These are phyloP conservation scores for Colletotrichum godetiae DNA, from an alignment of 2,329 filamentous ascomycete species.

Conservation along the genomic window DNA sequence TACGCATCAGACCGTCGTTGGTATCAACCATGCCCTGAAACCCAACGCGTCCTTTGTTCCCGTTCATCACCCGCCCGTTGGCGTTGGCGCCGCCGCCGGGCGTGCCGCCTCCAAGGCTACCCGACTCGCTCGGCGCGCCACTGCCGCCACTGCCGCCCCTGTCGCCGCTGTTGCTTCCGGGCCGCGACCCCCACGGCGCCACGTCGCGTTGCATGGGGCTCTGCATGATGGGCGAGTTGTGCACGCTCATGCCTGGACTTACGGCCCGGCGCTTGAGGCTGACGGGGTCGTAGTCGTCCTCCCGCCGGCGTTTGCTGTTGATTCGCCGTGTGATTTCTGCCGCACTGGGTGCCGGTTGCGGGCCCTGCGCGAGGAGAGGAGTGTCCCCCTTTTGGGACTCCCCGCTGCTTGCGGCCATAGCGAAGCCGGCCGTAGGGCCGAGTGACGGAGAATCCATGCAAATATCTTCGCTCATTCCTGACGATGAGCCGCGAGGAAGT, in stretches of 20 bases:
- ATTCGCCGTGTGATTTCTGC: slow-evolving; percentile 83
- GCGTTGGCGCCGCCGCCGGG: slow-evolving; percentile 42
- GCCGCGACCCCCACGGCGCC: slow-evolving; percentile 77
- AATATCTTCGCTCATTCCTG: slow-evolving; percentile 75
- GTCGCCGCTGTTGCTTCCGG: slow-evolving; percentile 70
- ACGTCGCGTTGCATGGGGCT: slow-evolving; percentile 81
- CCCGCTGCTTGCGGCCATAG: slow-evolving; percentile 39
- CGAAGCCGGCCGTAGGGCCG: slow-evolving; percentile 48
- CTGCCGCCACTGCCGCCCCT: slow-evolving; percentile 62
- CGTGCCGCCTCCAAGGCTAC: slow-evolving; percentile 49
- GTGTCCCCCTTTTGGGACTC: slow-evolving; percentile 47
- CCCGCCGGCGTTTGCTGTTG: slow-evolving; percentile 84
- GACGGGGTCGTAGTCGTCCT: slow-evolving; percentile 89
- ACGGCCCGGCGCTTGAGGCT: slow-evolving; percentile 93
- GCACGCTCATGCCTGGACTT: slow-evolving; percentile 88
- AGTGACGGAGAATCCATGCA: slow-evolving; percentile 76
- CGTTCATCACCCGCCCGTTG: slow-evolving; percentile 56
- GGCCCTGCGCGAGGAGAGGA: slow-evolving; percentile 47
- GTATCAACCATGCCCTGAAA: slow-evolving; percentile 96
- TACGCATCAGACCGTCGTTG: slow-evolving; percentile 94
- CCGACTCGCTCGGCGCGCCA: slow-evolving; percentile 63
- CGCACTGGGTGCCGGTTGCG: slow-evolving; percentile 66
- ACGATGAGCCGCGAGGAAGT: slow-evolving; percentile 69
- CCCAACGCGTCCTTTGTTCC: slow-evolving; percentile 74
- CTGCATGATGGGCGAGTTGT: slow-evolving; percentile 89